Base-by-base conservation (phyloP, 2,329 filamentous ascomycete species). In the Cladophialophora bantiana region DNA sequence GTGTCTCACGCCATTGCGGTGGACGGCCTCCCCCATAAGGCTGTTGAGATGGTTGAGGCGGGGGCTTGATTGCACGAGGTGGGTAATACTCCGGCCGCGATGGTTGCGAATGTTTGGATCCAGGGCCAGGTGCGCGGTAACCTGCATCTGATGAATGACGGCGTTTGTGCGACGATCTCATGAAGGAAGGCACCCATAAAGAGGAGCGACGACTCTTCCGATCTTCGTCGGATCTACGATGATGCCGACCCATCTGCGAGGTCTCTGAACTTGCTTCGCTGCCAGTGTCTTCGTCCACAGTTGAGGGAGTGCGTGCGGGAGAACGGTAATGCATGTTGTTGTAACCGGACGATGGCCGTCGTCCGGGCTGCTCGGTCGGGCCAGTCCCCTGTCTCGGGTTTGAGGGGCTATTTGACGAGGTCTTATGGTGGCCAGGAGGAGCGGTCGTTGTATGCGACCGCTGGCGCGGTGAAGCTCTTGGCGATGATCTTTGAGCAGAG, bases 181-280 rank as follows among this genome's bases (percentile, higher is more conserved):
- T 65, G 38, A 73, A 69, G 18, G 68, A 70, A 12, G 71, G 71
- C 15, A 68, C 38, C 66, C 70, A 69, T 31, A 69, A 65, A 10
- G 67, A 66, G 55, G 64, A 65, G 10, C 60, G 66, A 12, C 71
- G 71, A 40, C 34, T 55, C 45, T 66, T 69, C 26, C 65, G 65
- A 7, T 70, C 71, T 45, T 71, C 69, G 53, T 68, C 68, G 9
- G 71, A 68, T n/a, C 26, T 57, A 18, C 64, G 65, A 59, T 66
- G 62, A 26, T 61, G 64, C 6, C 64, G 67, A 18, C 74, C 73
- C 2, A 67, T 63, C 13, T 75, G 66, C 4, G 74, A 69, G 18
- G 77, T 73, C 64, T 79, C 77, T 15, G 77, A 75, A 61, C 72
- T 75, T 45, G 75, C 76, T 57, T 77, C 73, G 48, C 71, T 69